phyloP scores from a whole-genome alignment of 2,329 filamentous ascomycete species.

The Akanthomyces lecanii region DNA sequence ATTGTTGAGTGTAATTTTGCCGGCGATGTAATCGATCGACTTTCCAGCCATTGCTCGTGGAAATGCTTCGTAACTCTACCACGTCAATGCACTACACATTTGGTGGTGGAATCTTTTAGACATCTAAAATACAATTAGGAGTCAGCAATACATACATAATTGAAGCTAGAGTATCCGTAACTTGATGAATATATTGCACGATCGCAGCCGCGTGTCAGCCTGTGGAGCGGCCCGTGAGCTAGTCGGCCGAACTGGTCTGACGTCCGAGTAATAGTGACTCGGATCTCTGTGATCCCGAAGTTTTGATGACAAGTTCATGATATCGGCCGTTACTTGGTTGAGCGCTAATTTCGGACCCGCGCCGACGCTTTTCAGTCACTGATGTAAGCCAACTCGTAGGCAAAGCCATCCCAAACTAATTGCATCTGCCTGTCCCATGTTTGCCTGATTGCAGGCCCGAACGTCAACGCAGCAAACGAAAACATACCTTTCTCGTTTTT shows the following conservation, averaged over 20 bases:
- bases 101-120: no score
- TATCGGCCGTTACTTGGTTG: neutral
- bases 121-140: no score
- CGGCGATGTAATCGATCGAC: no score
- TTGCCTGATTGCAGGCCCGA: no score
- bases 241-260: neutral
- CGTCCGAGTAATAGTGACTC: neutral
- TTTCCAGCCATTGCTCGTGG: no score
- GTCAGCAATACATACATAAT: neutral
- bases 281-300: neutral
- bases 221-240: neutral
- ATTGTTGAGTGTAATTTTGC: no score
- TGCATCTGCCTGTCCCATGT: no score
- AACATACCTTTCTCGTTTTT: no score
- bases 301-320: neutral
- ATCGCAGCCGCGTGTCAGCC: neutral
- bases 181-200: neutral
- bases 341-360: neutral
- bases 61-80: no score
- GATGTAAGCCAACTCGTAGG: neutral
- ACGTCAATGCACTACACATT: neutral
- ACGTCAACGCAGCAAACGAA: no score
- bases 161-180: no score
- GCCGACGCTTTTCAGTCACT: neutral
- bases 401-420: neutral